phyloP scores from a whole-genome alignment of 805 yeast genomes.

The Teunomyces barrocoloradensis region DNA sequence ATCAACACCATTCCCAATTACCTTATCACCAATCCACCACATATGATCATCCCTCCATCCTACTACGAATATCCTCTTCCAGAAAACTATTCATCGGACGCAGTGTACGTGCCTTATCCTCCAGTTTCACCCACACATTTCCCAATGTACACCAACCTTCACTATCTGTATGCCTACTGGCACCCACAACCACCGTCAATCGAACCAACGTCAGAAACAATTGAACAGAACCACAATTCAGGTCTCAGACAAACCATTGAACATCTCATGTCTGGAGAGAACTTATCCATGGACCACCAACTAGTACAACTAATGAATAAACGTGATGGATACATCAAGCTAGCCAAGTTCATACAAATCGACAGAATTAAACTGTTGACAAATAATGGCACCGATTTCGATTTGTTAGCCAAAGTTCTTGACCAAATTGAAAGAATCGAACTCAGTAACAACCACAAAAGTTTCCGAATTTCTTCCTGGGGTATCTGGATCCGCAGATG shows the following conservation, averaged over 20 bases:
- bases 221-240: slow-evolving; percentile 1
- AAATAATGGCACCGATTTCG: slow-evolving; percentile 10
- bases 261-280: slow-evolving; percentile 22
- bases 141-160: slow-evolving; percentile 2
- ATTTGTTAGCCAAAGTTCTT: slow-evolving; percentile 11
- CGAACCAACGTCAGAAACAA: slow-evolving; percentile 7
- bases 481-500: slow-evolving; percentile 12
- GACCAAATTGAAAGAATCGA: slow-evolving; percentile 10
- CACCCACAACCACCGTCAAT: background rate
- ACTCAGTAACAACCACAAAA: slow-evolving; percentile 9
- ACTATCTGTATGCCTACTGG: background rate
- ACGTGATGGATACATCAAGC: slow-evolving; percentile 14
- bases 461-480: slow-evolving; percentile 17
- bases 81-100: background rate
- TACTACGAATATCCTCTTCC: background rate
- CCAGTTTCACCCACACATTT: slow-evolving; percentile 1
- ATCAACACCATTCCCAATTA: background rate
- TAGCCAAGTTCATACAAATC: slow-evolving; percentile 15
- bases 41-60: background rate
- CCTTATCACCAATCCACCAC: background rate
- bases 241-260: slow-evolving; percentile 11
- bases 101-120: background rate
- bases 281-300: slow-evolving; percentile 20
- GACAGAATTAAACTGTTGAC: slow-evolving; percentile 15
- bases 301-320: slow-evolving; percentile 16